Evolutionary conservation across 164 flowering plant genomes (phyloP), one percentile per base, ranked within the genome.

Genomic region (Magnolia changhungtana): DNA sequence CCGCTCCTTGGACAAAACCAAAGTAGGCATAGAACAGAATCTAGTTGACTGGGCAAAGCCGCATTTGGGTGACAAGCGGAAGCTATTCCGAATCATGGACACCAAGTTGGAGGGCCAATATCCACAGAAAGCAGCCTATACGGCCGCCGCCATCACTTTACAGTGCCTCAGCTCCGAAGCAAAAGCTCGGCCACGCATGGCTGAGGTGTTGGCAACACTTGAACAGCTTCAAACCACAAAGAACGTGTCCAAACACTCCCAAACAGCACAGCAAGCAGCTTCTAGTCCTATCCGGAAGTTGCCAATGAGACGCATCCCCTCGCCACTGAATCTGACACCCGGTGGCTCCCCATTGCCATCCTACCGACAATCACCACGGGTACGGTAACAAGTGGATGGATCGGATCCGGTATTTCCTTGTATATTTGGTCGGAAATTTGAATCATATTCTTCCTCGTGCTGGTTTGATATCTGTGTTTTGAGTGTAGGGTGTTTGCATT

Each of bases 101-200:
- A 83, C 88, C 11, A 86, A 83, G 63, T 78, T 90, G 27, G 93
- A 82, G 59, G 91, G 90, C 0, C 89, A 88, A 72, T 90, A 90
- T 72, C 89, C 97, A 49, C 89, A 91, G 81, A 92, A 90, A 80
- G 97, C 79, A 76, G 97, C 92, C 16, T 80, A 52, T 50, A 76
- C 75, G 18, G 94, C 89, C 64, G 93, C 94, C 29, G 80, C 81
- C 65, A 85, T 94, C 55, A 93, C 96, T 24, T 67, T 82, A 69
- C 90, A 85, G 51, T 94, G 98, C 84, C 81, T 92, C 19, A 76
- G 66, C 76, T 58, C 31, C 1, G 93, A 91, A 27, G 84, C 97
- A 1, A 92, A 86, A 74, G 64, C 63, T 19, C 82, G 97, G 78
- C 98, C 97, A 63, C 78, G 78, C 29, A 93, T 92, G 94, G 23